Percentiles rank a stretch among this genome's conserved stretches.
These are phyloP conservation scores for Apiospora pterosperma DNA, from an alignment of 2,329 filamentous ascomycete genomes.

Conservation along the genomic window DNA sequence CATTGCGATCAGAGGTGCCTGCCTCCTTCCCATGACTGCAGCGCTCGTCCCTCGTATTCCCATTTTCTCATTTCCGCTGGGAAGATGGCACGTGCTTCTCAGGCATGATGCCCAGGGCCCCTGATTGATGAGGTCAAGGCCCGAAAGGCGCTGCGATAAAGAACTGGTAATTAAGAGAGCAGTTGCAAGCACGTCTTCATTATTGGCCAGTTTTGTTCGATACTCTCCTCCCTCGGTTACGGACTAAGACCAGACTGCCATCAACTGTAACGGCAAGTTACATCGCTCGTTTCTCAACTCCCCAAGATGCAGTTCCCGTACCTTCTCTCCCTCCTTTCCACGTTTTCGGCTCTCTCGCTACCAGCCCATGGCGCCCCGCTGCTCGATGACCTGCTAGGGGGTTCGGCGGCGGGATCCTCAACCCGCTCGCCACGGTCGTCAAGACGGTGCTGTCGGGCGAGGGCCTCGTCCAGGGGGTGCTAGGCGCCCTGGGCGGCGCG, in stretches of 20 bases:
- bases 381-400: conserved; percentile 20
- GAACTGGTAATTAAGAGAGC: neutral
- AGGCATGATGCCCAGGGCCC: too few species aligned
- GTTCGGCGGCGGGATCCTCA: conserved; percentile 23
- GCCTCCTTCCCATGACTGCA: neutral
- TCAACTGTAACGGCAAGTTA: neutral
- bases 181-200: neutral
- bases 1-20: neutral
- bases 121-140: neutral
- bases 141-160: neutral
- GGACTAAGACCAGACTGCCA: neutral
- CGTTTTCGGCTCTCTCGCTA: neutral
- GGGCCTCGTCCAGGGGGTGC: conserved; percentile 5
- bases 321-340: neutral
- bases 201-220: neutral
- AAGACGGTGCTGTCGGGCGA: conserved; percentile 7
- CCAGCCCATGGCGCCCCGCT: neutral
- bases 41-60: too few species aligned
- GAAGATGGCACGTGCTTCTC: neutral
- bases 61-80: neutral
- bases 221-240: too few species aligned
- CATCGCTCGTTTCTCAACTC: neutral
- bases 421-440: conserved; percentile 6
- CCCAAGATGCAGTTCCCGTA: neutral
- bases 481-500: conserved; percentile 6